Evolutionary conservation across 495 filamentous ascomycete genomes (phyloP).

Genomic region (Penicillium subrubescens): DNA sequence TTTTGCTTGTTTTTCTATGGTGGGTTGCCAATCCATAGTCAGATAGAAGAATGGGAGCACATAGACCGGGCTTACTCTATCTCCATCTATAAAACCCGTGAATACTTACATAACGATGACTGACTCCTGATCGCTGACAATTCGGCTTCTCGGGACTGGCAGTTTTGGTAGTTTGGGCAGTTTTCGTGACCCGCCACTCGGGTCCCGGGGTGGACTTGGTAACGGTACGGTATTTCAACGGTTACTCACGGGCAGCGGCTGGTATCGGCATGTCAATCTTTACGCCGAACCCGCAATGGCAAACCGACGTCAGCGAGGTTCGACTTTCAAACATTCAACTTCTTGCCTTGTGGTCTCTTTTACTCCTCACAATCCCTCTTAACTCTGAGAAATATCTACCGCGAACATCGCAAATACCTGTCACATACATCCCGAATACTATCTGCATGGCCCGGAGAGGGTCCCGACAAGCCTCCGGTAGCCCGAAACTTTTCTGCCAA

Average conservation of each 20-base stretch:
- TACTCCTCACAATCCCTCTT: not conserved
- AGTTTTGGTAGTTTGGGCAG: no score
- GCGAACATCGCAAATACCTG: not conserved
- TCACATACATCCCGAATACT: not conserved
- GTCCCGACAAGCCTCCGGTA: conserved; percentile 36
- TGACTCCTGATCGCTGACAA: conserved; percentile 16
- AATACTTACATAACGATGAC: not conserved
- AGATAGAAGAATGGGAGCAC: conserved; percentile 18
- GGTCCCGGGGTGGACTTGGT: conserved; percentile 15
- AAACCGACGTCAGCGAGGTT: conserved; percentile 25
- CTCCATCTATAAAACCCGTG: not conserved
- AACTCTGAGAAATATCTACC: no score
- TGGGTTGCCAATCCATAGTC: conserved; percentile 1
- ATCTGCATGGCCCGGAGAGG: conserved; percentile 12
- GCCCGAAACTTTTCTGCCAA: conserved; percentile 31
- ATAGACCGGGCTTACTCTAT: conserved; percentile 10
- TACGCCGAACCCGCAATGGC: conserved; percentile 27
- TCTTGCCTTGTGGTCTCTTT: not conserved
- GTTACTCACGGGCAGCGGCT: conserved; percentile 22
- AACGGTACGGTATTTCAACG: conserved; percentile 22
- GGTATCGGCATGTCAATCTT: conserved; percentile 46
- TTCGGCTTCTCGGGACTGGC: conserved; percentile 28
- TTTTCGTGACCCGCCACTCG: conserved; percentile 8
- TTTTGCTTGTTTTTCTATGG: not conserved
- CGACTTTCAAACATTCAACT: conserved; percentile 6